Percentiles rank a stretch among this genome's conserved stretches.
Evolutionary conservation across 768 basidiomycete species (phyloP).

Genomic region (Naganishia kalamii): DNA sequence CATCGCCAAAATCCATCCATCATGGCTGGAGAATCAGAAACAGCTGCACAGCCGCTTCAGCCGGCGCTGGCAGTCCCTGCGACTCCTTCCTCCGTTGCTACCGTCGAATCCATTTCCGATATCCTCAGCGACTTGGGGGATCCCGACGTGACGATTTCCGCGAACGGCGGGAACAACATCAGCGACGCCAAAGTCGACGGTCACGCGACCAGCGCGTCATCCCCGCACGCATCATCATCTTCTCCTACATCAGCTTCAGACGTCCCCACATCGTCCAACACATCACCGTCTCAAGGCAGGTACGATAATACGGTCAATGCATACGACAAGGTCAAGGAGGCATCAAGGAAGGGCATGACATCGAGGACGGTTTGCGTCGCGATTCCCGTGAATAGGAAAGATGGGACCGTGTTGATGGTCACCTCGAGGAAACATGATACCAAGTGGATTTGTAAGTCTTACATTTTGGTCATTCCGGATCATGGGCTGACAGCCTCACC

Average conservation of each 20-base stretch:
- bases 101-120: conserved; percentile 31
- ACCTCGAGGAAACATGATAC: conserved; percentile 24
- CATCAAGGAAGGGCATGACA: conserved; percentile 8
- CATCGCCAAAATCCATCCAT: too few relatives aligned
- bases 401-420: conserved; percentile 21
- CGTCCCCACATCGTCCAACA: background rate
- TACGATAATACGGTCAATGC: conserved; percentile 11
- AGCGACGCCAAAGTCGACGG: background rate
- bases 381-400: conserved; percentile 16
- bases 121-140: conserved; percentile 8
- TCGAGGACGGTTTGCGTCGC: conserved; percentile 24
- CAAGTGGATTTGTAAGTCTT: conserved; percentile 25
- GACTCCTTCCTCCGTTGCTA: conserved; percentile 49
- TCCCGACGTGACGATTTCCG: background rate
- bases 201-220: conserved; percentile 4
- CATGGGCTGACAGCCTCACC: background rate
- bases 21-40: background rate
- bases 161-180: too few relatives aligned
- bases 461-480: background rate
- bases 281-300: conserved; percentile 2
- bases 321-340: conserved; percentile 12
- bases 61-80: background rate
- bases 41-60: background rate
- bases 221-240: conserved; percentile 1
- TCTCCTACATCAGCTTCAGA: background rate